Conservation (phyloP, 2,329 filamentous ascomycete species). For the Rugonectria rugulosa region DNA sequence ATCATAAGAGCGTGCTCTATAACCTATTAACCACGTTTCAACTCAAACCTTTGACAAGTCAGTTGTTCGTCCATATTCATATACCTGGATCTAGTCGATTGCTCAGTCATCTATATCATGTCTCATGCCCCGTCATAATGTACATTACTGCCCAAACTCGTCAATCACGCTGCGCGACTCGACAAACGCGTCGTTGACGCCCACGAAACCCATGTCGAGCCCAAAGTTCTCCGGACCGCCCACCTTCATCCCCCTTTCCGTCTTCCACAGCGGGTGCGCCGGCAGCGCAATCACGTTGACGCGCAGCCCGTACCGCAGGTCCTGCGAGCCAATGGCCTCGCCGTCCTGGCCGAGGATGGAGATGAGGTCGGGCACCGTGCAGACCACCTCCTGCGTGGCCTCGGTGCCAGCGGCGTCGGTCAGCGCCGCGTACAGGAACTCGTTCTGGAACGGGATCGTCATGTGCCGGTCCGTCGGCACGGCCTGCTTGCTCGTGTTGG, state of each 20-base stretch:
- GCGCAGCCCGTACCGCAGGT: slow-evolving; percentile 58
- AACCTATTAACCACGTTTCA: too few relatives aligned
- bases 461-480: slow-evolving; percentile 39
- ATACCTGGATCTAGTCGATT: too few relatives aligned
- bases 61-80: too few relatives aligned
- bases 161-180: slow-evolving; percentile 61
- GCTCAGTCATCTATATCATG: too few relatives aligned
- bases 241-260: slow-evolving; percentile 43
- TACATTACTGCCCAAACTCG: slow-evolving; percentile 49
- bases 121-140: too few relatives aligned
- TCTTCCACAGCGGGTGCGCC: slow-evolving; percentile 59
- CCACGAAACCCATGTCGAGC: slow-evolving; percentile 40
- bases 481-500: slow-evolving; percentile 21
- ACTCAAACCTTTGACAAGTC: too few relatives aligned
- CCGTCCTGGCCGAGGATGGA: slow-evolving; percentile 52
- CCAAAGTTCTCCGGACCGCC: slow-evolving; percentile 47
- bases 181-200: slow-evolving; percentile 46
- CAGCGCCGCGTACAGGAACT: slow-evolving; percentile 48
- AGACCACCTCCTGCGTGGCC: slow-evolving; percentile 41
- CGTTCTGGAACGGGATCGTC: slow-evolving; percentile 53
- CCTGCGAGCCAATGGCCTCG: slow-evolving; percentile 58
- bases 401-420: slow-evolving; percentile 43
- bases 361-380: slow-evolving; percentile 48
- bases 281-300: slow-evolving; percentile 59
- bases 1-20: too few relatives aligned